A percentile compares a stretch with the other conserved stretches of the same genome.
phyloP scores from a whole-genome alignment of 1,284 basidiomycete genomes.

The Ceratobasidium sp. region DNA sequence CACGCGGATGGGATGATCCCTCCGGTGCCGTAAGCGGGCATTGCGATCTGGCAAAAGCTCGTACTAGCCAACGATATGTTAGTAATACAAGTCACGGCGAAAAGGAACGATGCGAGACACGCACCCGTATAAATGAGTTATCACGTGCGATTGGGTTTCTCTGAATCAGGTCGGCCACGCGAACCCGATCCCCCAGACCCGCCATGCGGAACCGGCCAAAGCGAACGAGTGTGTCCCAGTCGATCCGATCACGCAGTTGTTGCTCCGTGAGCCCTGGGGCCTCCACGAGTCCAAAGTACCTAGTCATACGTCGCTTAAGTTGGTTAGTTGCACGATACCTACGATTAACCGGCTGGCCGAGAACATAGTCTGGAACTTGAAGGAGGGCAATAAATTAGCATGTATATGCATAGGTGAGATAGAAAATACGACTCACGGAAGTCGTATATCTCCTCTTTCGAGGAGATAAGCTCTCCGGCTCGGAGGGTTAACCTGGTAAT shows the following conservation, averaged over 20 bases:
- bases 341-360: conserved; percentile 17
- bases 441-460: conserved; percentile 1
- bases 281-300: conserved; percentile 4
- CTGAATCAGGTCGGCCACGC: conserved; percentile 40
- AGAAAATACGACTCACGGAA: not conserved
- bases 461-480: conserved; percentile 3
- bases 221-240: conserved; percentile 3
- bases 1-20: not conserved
- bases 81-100: not conserved
- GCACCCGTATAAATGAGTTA: conserved; percentile 34
- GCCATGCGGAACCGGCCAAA: conserved; percentile 34
- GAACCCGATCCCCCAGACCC: conserved; percentile 20
- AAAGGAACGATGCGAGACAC: not conserved
- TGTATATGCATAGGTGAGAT: not conserved
- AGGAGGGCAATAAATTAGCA: not conserved
- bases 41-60: conserved; percentile 16
- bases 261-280: not conserved
- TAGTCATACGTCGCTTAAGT: not conserved
- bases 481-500: not conserved
- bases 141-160: conserved; percentile 36
- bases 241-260: not conserved
- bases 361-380: conserved; percentile 6
- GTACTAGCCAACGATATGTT: conserved; percentile 15
- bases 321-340: not conserved
- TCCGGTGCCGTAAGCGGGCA: not conserved